These are phyloP conservation scores for Alectoria sarmentosa DNA, from an alignment of 495 filamentous ascomycete genomes.

Conservation along the genomic window DNA sequence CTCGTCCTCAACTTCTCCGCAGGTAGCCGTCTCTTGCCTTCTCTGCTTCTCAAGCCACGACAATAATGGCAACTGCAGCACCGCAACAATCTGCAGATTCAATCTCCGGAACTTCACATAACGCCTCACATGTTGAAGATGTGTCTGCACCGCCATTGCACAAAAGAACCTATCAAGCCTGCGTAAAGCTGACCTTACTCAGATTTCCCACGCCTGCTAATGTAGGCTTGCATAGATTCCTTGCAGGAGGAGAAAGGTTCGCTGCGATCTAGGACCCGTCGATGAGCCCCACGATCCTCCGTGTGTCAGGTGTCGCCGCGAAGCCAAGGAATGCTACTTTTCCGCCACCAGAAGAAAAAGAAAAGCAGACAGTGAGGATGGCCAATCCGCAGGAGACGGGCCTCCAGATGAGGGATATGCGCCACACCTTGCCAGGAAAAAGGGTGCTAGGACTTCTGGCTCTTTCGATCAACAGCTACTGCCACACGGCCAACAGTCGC, in stretches of 20 bases:
- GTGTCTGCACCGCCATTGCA: conserved; percentile 14
- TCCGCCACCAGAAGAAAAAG: conserved; percentile 91
- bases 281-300: conserved; percentile 92
- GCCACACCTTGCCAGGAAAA: conserved; percentile 43
- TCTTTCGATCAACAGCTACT: conserved; percentile 4
- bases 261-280: conserved; percentile 42
- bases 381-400: conserved; percentile 27
- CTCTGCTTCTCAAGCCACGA: conserved; percentile 1
- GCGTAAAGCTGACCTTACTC: conserved; percentile 15
- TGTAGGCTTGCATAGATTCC: conserved; percentile 19
- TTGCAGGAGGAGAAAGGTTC: conserved; percentile 26
- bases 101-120: not conserved
- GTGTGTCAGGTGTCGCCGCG: conserved; percentile 86
- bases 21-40: conserved; percentile 4
- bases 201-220: conserved; percentile 4
- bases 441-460: conserved; percentile 11
- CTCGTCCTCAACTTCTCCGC: not conserved
- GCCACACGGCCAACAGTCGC: conserved; percentile 1
- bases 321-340: conserved; percentile 94
- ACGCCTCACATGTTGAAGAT: conserved; percentile 2
- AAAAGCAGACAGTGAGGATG: conserved; percentile 59
- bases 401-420: conserved; percentile 37
- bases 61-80: not conserved
- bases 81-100: conserved; percentile 1
- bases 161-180: conserved; percentile 27